Evolutionary conservation across 169 alveolate species (phyloP).

Genomic region (Besnoitia besnoiti): DNA sequence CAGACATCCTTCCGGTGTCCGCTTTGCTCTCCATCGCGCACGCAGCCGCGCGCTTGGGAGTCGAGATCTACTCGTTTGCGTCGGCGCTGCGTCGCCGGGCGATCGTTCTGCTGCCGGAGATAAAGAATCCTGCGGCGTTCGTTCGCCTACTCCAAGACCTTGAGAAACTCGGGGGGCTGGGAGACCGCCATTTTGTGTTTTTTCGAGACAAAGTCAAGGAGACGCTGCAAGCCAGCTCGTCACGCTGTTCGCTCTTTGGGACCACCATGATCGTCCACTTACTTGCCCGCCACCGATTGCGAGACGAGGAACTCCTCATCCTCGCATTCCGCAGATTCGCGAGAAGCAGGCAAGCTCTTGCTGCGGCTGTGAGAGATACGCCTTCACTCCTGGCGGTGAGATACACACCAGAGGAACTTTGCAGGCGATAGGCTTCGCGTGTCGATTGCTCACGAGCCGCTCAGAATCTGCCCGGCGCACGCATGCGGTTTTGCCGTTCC

Average conservation of each 20-base stretch:
- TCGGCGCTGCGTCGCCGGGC: not conserved
- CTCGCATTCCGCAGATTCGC: not conserved
- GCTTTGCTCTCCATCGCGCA: not conserved
- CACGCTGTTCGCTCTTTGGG: not conserved
- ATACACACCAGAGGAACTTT: too few relatives aligned
- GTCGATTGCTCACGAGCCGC: too few relatives aligned
- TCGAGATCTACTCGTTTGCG: not conserved
- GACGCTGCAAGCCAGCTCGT: not conserved
- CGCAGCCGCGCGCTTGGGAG: not conserved
- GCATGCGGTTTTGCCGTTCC: too few relatives aligned
- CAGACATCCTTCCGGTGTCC: not conserved
- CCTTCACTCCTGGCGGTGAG: constrained; percentile 19
- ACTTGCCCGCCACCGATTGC: not conserved
- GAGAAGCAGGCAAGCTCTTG: not conserved
- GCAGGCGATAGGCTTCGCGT: too few relatives aligned
- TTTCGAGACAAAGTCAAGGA: not conserved
- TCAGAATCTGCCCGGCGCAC: too few relatives aligned
- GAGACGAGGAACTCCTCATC: constrained; percentile 9
- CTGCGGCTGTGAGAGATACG: constrained; percentile 12
- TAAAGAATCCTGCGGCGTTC: constrained; percentile 10
- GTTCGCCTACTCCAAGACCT: constrained; percentile 12
- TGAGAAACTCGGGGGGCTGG: constrained; percentile 9
- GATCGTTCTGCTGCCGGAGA: not conserved
- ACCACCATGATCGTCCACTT: not conserved
- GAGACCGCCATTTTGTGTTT: constrained; percentile 10